Percentiles rank a stretch among this genome's conserved stretches.
Evolutionary conservation across 1,284 basidiomycete species (phyloP).

Genomic region (Leccinum fallax): DNA sequence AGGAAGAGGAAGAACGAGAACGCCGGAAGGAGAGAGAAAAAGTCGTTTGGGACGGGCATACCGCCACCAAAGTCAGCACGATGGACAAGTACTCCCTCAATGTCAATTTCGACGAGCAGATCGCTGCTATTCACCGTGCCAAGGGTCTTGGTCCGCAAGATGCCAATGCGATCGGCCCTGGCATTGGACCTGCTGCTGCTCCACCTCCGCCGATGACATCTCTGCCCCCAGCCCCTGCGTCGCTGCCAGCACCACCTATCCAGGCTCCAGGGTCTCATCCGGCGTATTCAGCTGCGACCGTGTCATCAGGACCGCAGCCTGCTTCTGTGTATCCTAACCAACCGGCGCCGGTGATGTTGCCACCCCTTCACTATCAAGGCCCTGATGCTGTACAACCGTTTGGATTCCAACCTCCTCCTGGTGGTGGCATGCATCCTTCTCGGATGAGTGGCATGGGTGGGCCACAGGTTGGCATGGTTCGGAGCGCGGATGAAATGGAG

Average conservation of each 20-base stretch:
- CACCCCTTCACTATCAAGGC: slow-evolving; percentile 80
- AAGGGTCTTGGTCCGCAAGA: slow-evolving; percentile 84
- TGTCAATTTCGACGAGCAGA: slow-evolving; percentile 93
- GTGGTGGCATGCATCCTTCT: slow-evolving; percentile 49
- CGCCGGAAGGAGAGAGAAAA: slow-evolving; percentile 85
- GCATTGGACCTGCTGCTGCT: slow-evolving; percentile 76
- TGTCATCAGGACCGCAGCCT: slow-evolving; percentile 80
- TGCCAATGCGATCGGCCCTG: slow-evolving; percentile 74
- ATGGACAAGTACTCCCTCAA: slow-evolving; percentile 89
- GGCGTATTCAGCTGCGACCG: slow-evolving; percentile 70
- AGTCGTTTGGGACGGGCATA: slow-evolving; percentile 96
- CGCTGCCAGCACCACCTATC: slow-evolving; percentile 63
- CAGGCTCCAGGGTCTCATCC: slow-evolving; percentile 45
- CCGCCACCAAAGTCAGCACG: slow-evolving; percentile 85
- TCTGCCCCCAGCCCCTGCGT: slow-evolving; percentile 65
- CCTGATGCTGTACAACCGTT: slow-evolving; percentile 75
- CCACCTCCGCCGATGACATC: slow-evolving; percentile 61
- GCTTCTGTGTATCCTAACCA: slow-evolving; percentile 63
- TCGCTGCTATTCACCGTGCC: slow-evolving; percentile 88
- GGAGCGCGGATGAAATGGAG: slow-evolving; percentile 80
- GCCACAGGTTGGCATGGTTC: slow-evolving; percentile 65
- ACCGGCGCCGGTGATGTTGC: slow-evolving; percentile 75
- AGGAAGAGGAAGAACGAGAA: slow-evolving; percentile 84
- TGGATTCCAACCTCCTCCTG: slow-evolving; percentile 69
- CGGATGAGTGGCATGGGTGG: slow-evolving; percentile 53